A percentile compares a stretch with the other conserved stretches of the same genome.
Conservation (phyloP, 805 yeast species). For the Nakazawaea wyomingensis region DNA sequence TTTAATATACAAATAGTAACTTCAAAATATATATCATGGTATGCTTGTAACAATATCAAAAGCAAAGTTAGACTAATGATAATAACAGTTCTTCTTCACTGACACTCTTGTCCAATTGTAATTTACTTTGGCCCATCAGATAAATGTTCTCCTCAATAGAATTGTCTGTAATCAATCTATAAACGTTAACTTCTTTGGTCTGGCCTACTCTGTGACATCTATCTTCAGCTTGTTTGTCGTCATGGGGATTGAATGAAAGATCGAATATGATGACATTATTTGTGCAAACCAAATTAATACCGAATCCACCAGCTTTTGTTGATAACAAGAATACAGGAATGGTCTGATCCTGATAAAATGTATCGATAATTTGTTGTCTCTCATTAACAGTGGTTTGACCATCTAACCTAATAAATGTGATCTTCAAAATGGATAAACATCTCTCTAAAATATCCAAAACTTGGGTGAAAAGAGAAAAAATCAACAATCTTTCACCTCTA, state of each 20-base stretch:
- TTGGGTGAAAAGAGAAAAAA: constrained; percentile 92
- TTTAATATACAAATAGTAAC: neutral
- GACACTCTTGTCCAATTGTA: constrained; percentile 74
- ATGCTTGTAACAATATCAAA: neutral
- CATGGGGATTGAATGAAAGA: constrained; percentile 96
- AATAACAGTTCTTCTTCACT: constrained; percentile 29
- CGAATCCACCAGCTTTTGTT: constrained; percentile 98
- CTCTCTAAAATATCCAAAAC: constrained; percentile 82
- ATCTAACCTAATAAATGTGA: constrained; percentile 79
- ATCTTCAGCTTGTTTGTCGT: constrained; percentile 98
- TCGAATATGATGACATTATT: constrained; percentile 88
- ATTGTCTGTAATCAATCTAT: constrained; percentile 62
- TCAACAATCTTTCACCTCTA: constrained; percentile 63
- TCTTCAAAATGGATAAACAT: constrained; percentile 56
- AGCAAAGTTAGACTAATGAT: neutral
- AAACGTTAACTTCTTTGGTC: constrained; percentile 73
- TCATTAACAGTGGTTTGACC: constrained; percentile 93
- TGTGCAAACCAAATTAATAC: constrained; percentile 94
- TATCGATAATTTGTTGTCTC: constrained; percentile 88
- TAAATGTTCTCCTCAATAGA: constrained; percentile 89
- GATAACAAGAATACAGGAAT: constrained; percentile 86
- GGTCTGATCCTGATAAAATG: constrained; percentile 72
- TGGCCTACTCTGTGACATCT: constrained; percentile 98
- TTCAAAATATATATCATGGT: neutral
- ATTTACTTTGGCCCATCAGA: constrained; percentile 81